Evolutionary conservation across 768 basidiomycete genomes (phyloP), one percentile per base, ranked within the genome.

Genomic region (Clathrus columnatus): DNA sequence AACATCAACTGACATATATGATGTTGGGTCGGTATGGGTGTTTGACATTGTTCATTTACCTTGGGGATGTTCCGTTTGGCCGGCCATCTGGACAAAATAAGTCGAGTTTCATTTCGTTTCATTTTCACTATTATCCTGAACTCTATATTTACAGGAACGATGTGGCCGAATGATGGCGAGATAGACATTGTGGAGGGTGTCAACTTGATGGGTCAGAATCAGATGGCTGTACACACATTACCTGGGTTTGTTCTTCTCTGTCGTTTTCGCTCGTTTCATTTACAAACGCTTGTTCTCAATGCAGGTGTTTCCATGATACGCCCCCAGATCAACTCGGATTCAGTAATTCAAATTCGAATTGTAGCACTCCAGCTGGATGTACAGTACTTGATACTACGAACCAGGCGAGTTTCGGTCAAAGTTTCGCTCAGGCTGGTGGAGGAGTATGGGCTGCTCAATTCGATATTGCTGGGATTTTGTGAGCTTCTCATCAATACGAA

Each of bases 381-480:
- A 70, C 74, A 5, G 74, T 76, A 6, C 57, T 54, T 1, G 76
- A 77, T 56, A 70, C 62, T 7, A 63, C 71, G 4, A 73, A 73
- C 49, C 53, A 61, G 2, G 61, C 62, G 11, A 77, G 75, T 54
- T 81, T 70, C 59, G 81, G 79, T 0, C 60, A 61, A 1, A 72
- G 65, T 1, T 82, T 82, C 60, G 76, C 77, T 7, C 51, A 67
- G 7, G 76, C 75, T 0, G 80, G 81, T n/a, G 82, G 82, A 5
- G 82, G 82, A 4, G 80, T 83, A 1, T 91, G 73, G 67, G 85
- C 85, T 2, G 75, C 83, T 2, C 84, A 86, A 61, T 82, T 86
- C 58, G 85, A 85, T 49, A 70, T 73, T 5, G 65, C 74, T 1
- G 84, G 79, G 18, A 71, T 80, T 36, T 77, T 65, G 73, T 75